Percentiles rank a stretch among this genome's conserved stretches.
Conservation (phyloP, 1,284 basidiomycete species). For the Singerocomus inundabilis region DNA sequence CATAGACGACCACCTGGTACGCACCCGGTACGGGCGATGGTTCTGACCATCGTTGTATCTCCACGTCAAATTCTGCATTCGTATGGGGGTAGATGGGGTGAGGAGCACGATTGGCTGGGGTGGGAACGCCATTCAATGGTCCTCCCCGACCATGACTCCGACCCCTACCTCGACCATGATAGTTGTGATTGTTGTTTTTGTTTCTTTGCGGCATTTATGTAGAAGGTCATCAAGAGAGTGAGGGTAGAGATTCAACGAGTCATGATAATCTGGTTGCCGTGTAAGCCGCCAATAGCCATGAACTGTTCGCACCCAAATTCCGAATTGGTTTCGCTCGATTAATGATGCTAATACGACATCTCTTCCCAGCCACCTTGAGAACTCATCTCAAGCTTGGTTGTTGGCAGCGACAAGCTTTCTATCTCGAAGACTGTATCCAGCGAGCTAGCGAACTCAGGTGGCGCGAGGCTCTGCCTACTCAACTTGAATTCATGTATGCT, state of each 20-base stretch:
- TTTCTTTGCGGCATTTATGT: constrained; percentile 20
- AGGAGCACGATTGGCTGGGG: background rate
- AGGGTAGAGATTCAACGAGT: background rate
- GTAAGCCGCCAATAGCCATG: too few relatives aligned
- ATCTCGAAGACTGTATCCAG: too few relatives aligned
- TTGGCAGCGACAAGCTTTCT: too few relatives aligned
- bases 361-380: too few relatives aligned
- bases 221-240: background rate
- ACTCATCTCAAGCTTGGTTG: too few relatives aligned
- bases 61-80: constrained; percentile 18
- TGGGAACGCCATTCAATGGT: background rate
- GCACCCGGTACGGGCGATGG: constrained; percentile 11
- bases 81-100: constrained; percentile 11
- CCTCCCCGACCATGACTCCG: constrained; percentile 17
- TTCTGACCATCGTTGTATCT: constrained; percentile 23
- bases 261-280: too few relatives aligned
- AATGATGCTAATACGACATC: too few relatives aligned
- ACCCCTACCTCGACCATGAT: constrained; percentile 6
- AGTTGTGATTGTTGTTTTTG: constrained; percentile 7
- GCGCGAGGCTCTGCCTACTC: too few relatives aligned
- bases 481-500: too few relatives aligned
- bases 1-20: constrained; percentile 9
- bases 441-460: too few relatives aligned
- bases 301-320: too few relatives aligned
- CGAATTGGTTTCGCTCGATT: too few relatives aligned